These are phyloP conservation scores for Babesia ovis DNA, from an alignment of 169 alveolate species.

Conservation along the genomic window DNA sequence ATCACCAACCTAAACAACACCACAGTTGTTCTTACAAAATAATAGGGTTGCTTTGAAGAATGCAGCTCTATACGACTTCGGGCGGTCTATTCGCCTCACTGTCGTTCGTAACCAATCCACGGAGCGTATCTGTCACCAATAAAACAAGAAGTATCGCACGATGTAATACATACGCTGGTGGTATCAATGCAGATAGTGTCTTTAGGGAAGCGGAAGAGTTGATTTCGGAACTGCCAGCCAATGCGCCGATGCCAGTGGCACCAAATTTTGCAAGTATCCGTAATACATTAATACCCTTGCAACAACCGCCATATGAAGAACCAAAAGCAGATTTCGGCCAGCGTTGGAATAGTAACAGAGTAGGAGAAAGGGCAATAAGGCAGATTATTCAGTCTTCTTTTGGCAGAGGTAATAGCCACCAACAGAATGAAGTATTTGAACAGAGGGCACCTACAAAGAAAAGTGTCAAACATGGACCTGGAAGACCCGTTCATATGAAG, in stretches of 20 bases:
- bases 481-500: constrained; percentile 39
- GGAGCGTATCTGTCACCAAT: not conserved
- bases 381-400: not conserved
- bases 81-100: constrained; percentile 27
- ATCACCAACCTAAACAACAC: constrained; percentile 16
- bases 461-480: constrained; percentile 22
- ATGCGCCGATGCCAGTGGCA: not conserved
- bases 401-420: not conserved
- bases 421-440: not conserved
- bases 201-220: constrained; percentile 37
- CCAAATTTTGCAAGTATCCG: not conserved
- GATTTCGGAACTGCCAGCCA: constrained; percentile 17
- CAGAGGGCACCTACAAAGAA: not conserved
- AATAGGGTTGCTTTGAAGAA: not conserved
- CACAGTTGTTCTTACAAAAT: constrained; percentile 18
- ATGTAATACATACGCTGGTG: not conserved
- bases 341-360: not conserved
- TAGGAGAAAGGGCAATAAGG: constrained; percentile 5
- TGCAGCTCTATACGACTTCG: constrained; percentile 23
- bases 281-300: not conserved
- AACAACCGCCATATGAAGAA: not conserved
- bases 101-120: constrained; percentile 23
- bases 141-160: not conserved
- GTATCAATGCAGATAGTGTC: constrained; percentile 9
- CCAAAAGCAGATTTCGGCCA: not conserved